Base-by-base conservation (phyloP, 306 rosid genomes). In the Trichosanthes truncata region DNA sequence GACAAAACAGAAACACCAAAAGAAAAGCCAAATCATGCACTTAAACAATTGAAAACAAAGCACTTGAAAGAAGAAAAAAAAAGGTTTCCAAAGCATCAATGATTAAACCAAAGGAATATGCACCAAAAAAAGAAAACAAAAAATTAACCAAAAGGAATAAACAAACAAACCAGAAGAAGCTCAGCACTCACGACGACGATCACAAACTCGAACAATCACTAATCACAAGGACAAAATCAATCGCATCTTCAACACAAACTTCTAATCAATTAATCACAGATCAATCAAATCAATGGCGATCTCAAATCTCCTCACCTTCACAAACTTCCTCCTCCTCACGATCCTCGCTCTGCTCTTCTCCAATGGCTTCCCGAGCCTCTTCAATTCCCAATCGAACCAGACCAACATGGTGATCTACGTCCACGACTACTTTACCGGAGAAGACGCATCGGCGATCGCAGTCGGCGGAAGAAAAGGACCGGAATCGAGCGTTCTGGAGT, bases 351-450 rank as follows among this genome's bases (percentile, higher is more conserved):
- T 72, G 7, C 31, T 48, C 60, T 0, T 20, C 60, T 48, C 77
- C 38, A 73, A 73, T 41, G 38, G 56, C 76, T 13, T 71, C 60
- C 77, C 77, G 4, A 73, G 7, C 60, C 7, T 48, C 77, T 46
- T 25, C 59, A 52, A 73, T 1, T n/a, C 20, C 25, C 57, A 73
- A 15, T 9, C 55, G 36, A 84, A 85, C 4, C 90, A 83, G 83
- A 88, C 92, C 76, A 88, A 88, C 82, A 81, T 88, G 15, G 81
- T 88, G n/a, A 52, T 88, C 85, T 90, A 85, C 79, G 90, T 90
- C 61, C 94, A 90, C 49, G 90, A 88, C 80, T 82, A 85, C 86
- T 88, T 90, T 77, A 90, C 89, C 40, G 89, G 92, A 35, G 90
- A 73, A 73, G 77, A 73, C 25, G 59, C 77, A 13, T 73, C 77